Conservation (phyloP, 441 rosid genomes). For the Erodium texanum region DNA sequence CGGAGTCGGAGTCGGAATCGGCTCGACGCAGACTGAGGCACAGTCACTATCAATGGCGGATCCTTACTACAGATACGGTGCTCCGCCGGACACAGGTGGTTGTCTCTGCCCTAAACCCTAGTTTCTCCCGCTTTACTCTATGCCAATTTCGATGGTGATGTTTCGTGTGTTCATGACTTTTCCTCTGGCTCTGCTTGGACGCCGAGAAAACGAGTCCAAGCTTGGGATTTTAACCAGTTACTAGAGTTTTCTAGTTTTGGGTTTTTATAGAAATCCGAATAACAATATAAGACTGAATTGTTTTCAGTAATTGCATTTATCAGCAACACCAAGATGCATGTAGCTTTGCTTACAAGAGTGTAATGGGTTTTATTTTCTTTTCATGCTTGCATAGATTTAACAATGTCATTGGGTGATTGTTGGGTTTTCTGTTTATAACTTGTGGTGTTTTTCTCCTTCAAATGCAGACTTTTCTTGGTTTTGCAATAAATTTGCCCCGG, state of each 20-base stretch:
- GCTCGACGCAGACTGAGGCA: not conserved
- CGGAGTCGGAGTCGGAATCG: too few species aligned
- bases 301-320: too few species aligned
- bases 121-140: not conserved
- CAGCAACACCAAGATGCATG: too few species aligned
- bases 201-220: not conserved
- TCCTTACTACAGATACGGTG: constrained; percentile 27
- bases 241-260: not conserved
- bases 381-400: too few species aligned
- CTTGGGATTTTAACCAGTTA: not conserved
- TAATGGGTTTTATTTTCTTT: too few species aligned
- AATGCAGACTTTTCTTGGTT: too few species aligned
- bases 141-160: not conserved
- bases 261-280: not conserved
- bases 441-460: too few species aligned
- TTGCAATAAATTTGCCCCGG: too few species aligned
- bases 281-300: too few species aligned
- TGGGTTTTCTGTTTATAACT: too few species aligned
- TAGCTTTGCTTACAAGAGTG: too few species aligned
- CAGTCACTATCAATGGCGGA: constrained; percentile 24
- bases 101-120: not conserved
- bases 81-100: constrained; percentile 30
- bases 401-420: too few species aligned
- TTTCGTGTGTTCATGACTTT: not conserved
- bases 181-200: not conserved